Conservation (phyloP, 2,329 filamentous ascomycete genomes). For the Paecilomyces fulvus region DNA sequence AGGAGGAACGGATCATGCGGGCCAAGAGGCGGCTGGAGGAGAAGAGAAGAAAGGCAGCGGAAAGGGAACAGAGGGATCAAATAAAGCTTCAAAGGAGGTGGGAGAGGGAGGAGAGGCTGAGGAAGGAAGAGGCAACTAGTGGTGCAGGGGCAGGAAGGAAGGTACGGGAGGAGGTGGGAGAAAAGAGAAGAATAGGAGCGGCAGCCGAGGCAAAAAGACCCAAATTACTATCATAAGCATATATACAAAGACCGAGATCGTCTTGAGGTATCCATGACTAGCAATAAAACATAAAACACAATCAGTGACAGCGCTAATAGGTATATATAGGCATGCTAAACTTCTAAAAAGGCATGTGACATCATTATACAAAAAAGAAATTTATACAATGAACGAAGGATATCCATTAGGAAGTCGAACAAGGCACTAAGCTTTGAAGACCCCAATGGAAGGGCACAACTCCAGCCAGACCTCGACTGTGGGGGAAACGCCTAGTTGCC, state of each 20-base stretch:
- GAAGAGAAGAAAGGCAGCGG: constrained; percentile 15
- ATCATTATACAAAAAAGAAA: constrained; percentile 8
- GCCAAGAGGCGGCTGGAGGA: constrained; percentile 25
- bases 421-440: neutral
- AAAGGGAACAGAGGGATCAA: constrained; percentile 24
- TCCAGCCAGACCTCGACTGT: neutral
- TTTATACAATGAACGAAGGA: neutral
- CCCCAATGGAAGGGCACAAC: neutral
- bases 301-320: neutral
- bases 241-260: neutral
- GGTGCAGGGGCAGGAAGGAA: constrained; percentile 22
- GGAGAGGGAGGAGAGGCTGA: constrained; percentile 34
- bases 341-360: neutral
- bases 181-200: constrained; percentile 9
- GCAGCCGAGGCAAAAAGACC: constrained; percentile 5
- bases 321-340: neutral
- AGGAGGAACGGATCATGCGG: constrained; percentile 29
- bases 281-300: neutral
- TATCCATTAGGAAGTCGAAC: neutral
- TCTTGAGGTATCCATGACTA: neutral
- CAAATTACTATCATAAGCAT: constrained; percentile 2
- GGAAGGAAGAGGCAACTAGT: constrained; percentile 22
- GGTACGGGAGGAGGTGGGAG: constrained; percentile 3
- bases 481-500: neutral
- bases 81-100: constrained; percentile 17